Evolutionary conservation across 179 eudicot species (phyloP), one percentile per base, ranked within the genome.

Genomic region (Pouteria campechiana): DNA sequence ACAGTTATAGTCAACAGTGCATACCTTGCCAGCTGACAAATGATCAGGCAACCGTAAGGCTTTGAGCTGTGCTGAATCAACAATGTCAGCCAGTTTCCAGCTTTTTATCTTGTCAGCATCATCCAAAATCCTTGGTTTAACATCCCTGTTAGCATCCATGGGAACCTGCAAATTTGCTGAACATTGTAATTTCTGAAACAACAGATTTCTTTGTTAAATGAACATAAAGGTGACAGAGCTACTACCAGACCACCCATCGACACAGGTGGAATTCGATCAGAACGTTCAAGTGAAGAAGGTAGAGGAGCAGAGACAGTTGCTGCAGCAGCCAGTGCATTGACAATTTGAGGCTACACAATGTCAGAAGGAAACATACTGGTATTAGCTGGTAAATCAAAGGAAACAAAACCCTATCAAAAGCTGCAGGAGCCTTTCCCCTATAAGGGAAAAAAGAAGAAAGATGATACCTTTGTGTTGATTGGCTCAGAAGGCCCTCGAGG

Each of bases 1-100:
- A n/a, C n/a, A n/a, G n/a, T n/a, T n/a, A n/a, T n/a, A n/a, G n/a
- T n/a, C n/a, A n/a, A n/a, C n/a, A n/a, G 7, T 35, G 38, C 55
- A 47, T 58, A 65, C 80, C 71, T 69, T 74, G 63, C 67, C 58
- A 9, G 73, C 52, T 22, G 64, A 32, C 57, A 65, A 39, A 31
- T 67, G 60, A 29, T 74, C 80, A 45, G 75, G 75, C 67, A 74
- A 58, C 46, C 56, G 44, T 37, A 74, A 50, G 47, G 80, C 57
- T 64, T 63, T 69, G 6, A 69, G 58, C 25, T 74, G 80, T 42
- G 64, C 31, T 24, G 75, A 17, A 25, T 74, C 75, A 30, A 61
- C 48, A 7, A 74, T 69, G 32, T 74, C 80, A 46, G 73, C 57
- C 23, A 20, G 53, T 34, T 69, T 74, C 66, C 75, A 66, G 54